A percentile compares a stretch with the other conserved stretches of the same genome.
phyloP scores from a whole-genome alignment of 768 basidiomycete genomes.

The Termitomyces eurrhizus region DNA sequence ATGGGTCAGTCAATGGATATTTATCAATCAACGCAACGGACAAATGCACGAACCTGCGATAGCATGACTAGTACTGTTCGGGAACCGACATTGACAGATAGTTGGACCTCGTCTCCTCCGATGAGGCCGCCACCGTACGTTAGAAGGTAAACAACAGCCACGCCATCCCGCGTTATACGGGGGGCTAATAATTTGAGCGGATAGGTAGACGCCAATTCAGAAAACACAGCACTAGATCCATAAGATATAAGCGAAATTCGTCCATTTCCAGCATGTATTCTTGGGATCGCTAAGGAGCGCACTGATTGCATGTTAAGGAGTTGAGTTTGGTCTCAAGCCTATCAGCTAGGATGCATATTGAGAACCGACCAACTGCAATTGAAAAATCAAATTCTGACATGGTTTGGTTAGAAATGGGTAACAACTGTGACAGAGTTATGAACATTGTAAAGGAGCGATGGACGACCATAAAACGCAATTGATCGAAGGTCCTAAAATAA shows the following conservation, averaged over 20 bases:
- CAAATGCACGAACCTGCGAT: slow-evolving; percentile 65
- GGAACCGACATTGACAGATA: slow-evolving; percentile 57
- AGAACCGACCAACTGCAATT: background rate
- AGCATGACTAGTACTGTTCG: slow-evolving; percentile 65
- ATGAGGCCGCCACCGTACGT: slow-evolving; percentile 93
- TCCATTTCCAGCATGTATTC: slow-evolving; percentile 47
- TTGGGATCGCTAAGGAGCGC: slow-evolving; percentile 16
- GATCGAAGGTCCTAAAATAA: slow-evolving; percentile 20
- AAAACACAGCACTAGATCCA: slow-evolving; percentile 58
- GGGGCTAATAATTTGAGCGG: slow-evolving; percentile 89
- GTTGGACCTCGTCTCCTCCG: slow-evolving; percentile 69
- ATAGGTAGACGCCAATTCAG: slow-evolving; percentile 75
- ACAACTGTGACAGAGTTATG: background rate
- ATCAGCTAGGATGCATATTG: background rate
- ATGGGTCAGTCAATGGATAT: background rate
- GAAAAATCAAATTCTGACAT: background rate
- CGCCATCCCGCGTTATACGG: slow-evolving; percentile 38
- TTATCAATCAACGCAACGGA: background rate
- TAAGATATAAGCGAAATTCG: slow-evolving; percentile 51
- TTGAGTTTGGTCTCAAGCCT: background rate
- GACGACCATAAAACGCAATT: slow-evolving; percentile 24
- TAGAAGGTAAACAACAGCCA: slow-evolving; percentile 74
- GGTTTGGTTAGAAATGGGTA: background rate
- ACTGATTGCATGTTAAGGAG: slow-evolving; percentile 13
- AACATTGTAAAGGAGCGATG: background rate